Evolutionary conservation across 257 asterid genomes (phyloP).

Genomic region (Solanum raphanifolium): DNA sequence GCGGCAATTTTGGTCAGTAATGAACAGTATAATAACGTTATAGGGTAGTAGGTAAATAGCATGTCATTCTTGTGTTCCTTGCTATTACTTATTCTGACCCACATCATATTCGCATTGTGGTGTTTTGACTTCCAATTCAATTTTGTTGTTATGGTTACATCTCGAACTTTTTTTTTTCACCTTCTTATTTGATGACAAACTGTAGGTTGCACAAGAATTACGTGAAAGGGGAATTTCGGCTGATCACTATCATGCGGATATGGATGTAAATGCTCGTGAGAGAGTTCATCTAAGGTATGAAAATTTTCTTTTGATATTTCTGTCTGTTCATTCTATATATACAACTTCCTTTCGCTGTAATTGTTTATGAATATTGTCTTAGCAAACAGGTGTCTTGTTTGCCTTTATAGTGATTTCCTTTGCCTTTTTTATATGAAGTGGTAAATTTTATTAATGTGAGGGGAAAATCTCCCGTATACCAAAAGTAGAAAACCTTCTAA

Average conservation of each 20-base stretch:
- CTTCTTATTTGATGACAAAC: neutral
- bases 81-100: neutral
- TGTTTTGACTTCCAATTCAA: neutral
- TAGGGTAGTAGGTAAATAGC: neutral
- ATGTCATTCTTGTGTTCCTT: neutral
- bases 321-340: neutral
- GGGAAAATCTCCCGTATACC: neutral
- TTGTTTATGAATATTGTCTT: neutral
- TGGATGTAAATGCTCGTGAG: conserved; percentile 82
- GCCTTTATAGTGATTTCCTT: neutral
- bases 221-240: conserved; percentile 69
- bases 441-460: neutral
- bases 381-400: neutral
- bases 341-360: neutral
- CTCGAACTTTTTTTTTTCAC: neutral
- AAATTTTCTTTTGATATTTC: conserved; percentile 4
- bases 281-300: conserved; percentile 68
- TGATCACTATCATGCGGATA: conserved; percentile 90
- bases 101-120: neutral
- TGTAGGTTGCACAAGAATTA: conserved; percentile 86
- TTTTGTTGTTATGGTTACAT: neutral
- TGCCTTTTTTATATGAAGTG: neutral
- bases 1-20: neutral
- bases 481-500: neutral
- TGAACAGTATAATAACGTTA: neutral